Evolutionary conservation across 2,329 filamentous ascomycete species (phyloP), one percentile per base, ranked within the genome.

Genomic region (Neoscytalidium dimidiatum): DNA sequence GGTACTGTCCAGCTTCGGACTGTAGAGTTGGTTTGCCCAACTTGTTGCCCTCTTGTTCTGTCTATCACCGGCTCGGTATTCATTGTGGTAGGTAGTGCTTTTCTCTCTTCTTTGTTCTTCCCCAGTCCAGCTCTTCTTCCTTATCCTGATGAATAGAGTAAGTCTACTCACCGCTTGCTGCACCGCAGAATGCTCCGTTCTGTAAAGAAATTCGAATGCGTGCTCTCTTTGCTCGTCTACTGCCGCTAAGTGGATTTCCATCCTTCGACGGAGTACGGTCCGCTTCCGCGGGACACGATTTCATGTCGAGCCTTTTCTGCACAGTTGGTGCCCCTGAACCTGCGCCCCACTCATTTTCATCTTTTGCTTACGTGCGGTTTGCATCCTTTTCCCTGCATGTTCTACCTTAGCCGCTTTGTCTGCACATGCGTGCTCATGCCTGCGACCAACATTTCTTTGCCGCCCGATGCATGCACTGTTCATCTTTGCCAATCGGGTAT

Each of bases 1-100:
- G 35, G 17, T 41, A 7, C 5, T 21, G 26, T 13, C 19, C 2
- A 26, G 11, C 28, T 23, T 9, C 4, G 13, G 4, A 17, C n/a
- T n/a, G n/a, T n/a, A n/a, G n/a, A n/a, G n/a, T n/a, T n/a, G n/a
- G n/a, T n/a, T n/a, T n/a, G n/a, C n/a, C n/a, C n/a, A n/a, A n/a
- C n/a, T n/a, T n/a, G n/a, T n/a, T n/a, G n/a, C n/a, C n/a, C n/a
- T n/a, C n/a, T n/a, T n/a, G n/a, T n/a, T n/a, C n/a, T n/a, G n/a
- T n/a, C n/a, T n/a, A n/a, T n/a, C n/a, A n/a, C n/a, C n/a, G 19
- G 8, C 14, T 9, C 14, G 26, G 9, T 58, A 60, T 60, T 60
- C 52, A 44, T 60, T 60, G 38, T 17, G 56, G 56, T 60, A 33
- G 26, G 56, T 60, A 60, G 38, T n/a, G 8, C 49, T 21, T 52